These are phyloP conservation scores for Talaromyces albobiverticillius DNA, from an alignment of 2,329 filamentous ascomycete species.

Conservation along the genomic window DNA sequence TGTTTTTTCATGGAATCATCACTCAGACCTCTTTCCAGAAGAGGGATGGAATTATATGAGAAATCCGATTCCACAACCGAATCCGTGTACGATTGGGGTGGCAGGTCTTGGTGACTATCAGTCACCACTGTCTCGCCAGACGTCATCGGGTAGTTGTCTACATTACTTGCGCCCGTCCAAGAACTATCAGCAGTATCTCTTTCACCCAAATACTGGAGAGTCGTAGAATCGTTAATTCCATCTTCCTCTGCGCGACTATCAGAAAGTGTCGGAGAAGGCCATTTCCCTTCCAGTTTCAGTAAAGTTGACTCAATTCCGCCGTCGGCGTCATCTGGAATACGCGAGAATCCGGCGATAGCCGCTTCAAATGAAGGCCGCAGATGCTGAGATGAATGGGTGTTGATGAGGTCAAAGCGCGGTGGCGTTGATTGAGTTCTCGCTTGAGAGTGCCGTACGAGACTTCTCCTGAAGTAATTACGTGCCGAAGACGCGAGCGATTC, in stretches of 20 bases:
- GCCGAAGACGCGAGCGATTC: constrained; percentile 25
- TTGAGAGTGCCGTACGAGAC: constrained; percentile 10
- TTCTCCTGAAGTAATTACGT: constrained; percentile 8
- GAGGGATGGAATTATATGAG: constrained; percentile 73
- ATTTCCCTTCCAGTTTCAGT: constrained; percentile 86
- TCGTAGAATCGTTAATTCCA: background rate
- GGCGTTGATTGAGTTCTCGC: constrained; percentile 16
- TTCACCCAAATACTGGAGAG: background rate
- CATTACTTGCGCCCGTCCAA: background rate
- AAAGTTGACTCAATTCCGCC: constrained; percentile 91
- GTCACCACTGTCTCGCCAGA: background rate
- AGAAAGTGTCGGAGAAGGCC: constrained; percentile 27
- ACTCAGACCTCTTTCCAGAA: constrained; percentile 64
- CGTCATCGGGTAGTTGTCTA: background rate
- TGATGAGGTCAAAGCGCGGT: constrained; percentile 39
- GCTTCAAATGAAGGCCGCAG: constrained; percentile 74
- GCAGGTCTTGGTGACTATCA: constrained; percentile 22
- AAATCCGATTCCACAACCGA: constrained; percentile 62
- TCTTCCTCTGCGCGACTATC: constrained; percentile 6
- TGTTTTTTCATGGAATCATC: constrained; percentile 52
- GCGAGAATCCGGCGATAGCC: constrained; percentile 80
- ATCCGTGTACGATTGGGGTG: constrained; percentile 36
- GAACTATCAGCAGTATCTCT: background rate
- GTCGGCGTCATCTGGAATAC: constrained; percentile 84
- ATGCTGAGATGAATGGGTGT: constrained; percentile 56